Evolutionary conservation across 345 rosid genomes (phyloP).

Genomic region (Kernera saxatilis): DNA sequence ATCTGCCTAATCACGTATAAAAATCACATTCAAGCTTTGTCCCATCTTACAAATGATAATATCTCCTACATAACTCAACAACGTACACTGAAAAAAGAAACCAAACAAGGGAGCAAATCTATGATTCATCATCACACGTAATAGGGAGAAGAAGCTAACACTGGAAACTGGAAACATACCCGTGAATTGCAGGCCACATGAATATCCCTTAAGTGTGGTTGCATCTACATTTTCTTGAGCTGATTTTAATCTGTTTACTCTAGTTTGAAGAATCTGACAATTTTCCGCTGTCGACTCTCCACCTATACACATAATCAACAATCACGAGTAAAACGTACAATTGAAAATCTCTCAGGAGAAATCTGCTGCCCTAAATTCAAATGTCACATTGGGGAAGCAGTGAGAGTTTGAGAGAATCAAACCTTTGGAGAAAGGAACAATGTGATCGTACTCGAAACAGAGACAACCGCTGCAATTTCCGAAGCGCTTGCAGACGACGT

Average conservation of each 20-base stretch:
- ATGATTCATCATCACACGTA: background rate
- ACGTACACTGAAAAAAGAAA: background rate
- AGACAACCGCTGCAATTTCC: slow-evolving; percentile 88
- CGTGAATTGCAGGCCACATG: slow-evolving; percentile 54
- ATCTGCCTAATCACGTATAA: background rate
- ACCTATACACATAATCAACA: slow-evolving; percentile 36
- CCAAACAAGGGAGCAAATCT: background rate
- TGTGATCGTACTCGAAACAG: slow-evolving; percentile 92
- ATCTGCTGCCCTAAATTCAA: background rate
- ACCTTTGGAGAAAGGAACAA: slow-evolving; percentile 90
- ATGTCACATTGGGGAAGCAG: background rate
- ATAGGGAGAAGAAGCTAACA: background rate
- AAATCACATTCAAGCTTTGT: background rate
- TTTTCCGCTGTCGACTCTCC: slow-evolving; percentile 74
- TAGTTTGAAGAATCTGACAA: slow-evolving; percentile 89
- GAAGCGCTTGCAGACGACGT: slow-evolving; percentile 83
- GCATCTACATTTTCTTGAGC: slow-evolving; percentile 52
- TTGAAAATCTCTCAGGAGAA: no score
- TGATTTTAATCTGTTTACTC: slow-evolving; percentile 75
- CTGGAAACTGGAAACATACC: slow-evolving; percentile 13
- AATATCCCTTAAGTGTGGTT: slow-evolving; percentile 52
- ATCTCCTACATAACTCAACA: background rate
- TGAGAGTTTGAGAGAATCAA: background rate
- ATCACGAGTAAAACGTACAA: background rate
- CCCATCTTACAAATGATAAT: background rate